Conservation (phyloP, 2,329 filamentous ascomycete species). For the Alternaria sp. region DNA sequence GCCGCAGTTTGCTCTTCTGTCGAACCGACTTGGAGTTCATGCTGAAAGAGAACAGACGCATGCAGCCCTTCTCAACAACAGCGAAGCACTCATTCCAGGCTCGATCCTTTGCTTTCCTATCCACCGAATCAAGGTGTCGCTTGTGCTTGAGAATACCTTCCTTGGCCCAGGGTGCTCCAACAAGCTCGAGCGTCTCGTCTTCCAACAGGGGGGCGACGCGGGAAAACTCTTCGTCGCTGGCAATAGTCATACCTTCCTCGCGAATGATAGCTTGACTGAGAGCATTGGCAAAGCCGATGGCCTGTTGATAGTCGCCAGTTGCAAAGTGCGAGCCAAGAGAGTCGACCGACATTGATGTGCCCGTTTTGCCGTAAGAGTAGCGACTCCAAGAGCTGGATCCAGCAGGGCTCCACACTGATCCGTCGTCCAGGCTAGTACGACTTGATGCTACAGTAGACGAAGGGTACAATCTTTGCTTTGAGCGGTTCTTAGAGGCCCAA, state of each 20-base stretch:
- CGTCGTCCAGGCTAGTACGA: conserved; percentile 91
- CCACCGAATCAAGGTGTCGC: conserved; percentile 88
- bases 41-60: conserved; percentile 93
- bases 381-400: conserved; percentile 95
- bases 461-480: conserved; percentile 76
- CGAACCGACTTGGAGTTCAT: conserved; percentile 75
- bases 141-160: conserved; percentile 96
- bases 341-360: conserved; percentile 90
- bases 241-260: conserved; percentile 71
- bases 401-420: conserved; percentile 90
- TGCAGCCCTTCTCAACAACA: conserved; percentile 91
- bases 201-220: conserved; percentile 74
- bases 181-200: conserved; percentile 89
- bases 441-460: conserved; percentile 86
- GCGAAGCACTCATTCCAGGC: conserved; percentile 97
- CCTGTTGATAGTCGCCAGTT: conserved; percentile 87
- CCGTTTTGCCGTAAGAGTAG: conserved; percentile 87
- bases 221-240: conserved; percentile 64
- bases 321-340: conserved; percentile 81
- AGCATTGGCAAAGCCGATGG: conserved; percentile 96
- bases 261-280: conserved; percentile 96
- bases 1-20: conserved; percentile 67
- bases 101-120: conserved; percentile 91
- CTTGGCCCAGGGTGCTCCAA: conserved; percentile 97
- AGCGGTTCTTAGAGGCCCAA: conserved; percentile 87